Evolutionary conservation across 2,329 filamentous ascomycete species (phyloP), one percentile per base, ranked within the genome.

Genomic region (Calonectria henricotiae): DNA sequence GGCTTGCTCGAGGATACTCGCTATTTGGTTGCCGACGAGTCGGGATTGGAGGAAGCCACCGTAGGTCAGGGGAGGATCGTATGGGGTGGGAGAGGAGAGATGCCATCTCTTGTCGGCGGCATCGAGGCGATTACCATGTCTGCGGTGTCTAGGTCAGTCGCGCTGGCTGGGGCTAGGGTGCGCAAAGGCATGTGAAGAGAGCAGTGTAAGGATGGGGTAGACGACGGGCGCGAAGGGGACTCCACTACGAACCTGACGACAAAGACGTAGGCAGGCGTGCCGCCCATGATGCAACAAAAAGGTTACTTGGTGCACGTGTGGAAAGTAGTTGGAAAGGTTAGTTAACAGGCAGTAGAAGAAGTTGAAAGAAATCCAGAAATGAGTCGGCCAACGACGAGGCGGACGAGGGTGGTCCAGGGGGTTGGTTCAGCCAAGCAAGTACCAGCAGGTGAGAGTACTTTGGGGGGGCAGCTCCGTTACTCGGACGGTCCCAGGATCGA

Each of bases 81-180:
- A 99, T 2, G 96, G 96, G 6, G 94, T 95, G 1, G 95, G 93
- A 6, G 96, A 98, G 35, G 93, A 93, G 65, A 98, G 88, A 82
- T 98, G 94, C 96, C 96, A 99, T 82, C 94, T 91, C 81, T 95
- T 95, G 86, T 99, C 95, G 72, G 95, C 95, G 67, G 94, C 94
- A 82, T 99, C 96, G 68, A 99, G 92, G 75, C 96, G 93, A 77
- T 95, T 94, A 79, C 96, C 96, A 83, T 99, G 96, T 83, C 96
- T 92, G 69, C 46, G 20, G 63, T 37, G 27, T 41, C 12, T 23
- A 68, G 15, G 62, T 78, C 49, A 77, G 76, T 66, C 1, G 15
- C 43, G n/a, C 5, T 43, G 37, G n/a, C 27, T 51, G 27, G 47
- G 30, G 66, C 23, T 37, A 23, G 39, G 25, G 63, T 64, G 62